phyloP scores from a whole-genome alignment of 2,329 filamentous ascomycete genomes.

The Aspergillus sp. region DNA sequence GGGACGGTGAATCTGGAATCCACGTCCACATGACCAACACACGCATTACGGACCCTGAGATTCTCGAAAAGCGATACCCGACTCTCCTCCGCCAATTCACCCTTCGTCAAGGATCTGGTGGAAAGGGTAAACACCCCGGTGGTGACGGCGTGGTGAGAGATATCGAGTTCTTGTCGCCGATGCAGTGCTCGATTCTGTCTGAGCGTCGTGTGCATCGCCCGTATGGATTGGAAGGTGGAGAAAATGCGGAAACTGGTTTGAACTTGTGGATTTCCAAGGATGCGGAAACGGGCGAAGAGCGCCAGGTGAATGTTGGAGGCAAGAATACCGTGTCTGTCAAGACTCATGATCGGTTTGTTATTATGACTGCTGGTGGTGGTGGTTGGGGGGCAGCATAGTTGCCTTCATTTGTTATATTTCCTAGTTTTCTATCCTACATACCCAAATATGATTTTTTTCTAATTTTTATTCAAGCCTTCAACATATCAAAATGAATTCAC shows the following conservation, averaged over 20 bases:
- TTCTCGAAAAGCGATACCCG: constrained; percentile 76
- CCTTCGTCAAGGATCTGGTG: constrained; percentile 61
- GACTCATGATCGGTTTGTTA: constrained; percentile 57
- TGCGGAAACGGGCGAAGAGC: constrained; percentile 47
- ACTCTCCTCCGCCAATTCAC: constrained; percentile 70
- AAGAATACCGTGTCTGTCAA: constrained; percentile 60
- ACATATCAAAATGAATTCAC: constrained; percentile 1
- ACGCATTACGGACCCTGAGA: constrained; percentile 75
- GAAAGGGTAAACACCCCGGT: constrained; percentile 62
- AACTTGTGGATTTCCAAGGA: constrained; percentile 85
- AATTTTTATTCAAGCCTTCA: constrained; percentile 1
- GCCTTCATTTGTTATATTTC: constrained; percentile 4
- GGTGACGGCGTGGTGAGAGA: constrained; percentile 76
- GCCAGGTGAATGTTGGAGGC: constrained; percentile 55
- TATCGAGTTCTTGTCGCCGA: constrained; percentile 76
- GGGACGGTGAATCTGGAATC: constrained; percentile 72
- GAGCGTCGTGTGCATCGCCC: constrained; percentile 72
- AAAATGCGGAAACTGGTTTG: constrained; percentile 70
- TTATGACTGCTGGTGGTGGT: constrained; percentile 54
- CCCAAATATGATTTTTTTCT: background rate
- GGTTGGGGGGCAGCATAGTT: constrained; percentile 27
- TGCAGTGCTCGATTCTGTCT: constrained; percentile 75
- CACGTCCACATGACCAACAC: constrained; percentile 89
- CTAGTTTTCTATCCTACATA: background rate
- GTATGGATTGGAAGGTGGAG: constrained; percentile 79